Conservation (phyloP, 345 rosid species). For the Syzygium jambos region DNA sequence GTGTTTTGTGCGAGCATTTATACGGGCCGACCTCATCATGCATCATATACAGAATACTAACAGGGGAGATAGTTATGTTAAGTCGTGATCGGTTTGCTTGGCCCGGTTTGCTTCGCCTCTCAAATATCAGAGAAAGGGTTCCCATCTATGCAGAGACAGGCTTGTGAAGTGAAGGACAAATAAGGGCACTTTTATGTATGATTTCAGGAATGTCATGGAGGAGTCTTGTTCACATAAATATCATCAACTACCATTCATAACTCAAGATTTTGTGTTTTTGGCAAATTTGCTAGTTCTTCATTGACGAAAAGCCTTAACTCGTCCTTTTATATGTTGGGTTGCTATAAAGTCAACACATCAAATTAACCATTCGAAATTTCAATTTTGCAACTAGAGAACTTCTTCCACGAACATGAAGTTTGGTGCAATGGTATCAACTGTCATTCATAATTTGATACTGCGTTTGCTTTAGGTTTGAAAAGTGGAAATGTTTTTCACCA, state of each 20-base stretch:
- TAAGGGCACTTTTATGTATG: background rate
- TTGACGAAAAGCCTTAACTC: background rate
- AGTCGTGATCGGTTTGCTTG: slow-evolving; percentile 1
- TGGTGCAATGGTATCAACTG: background rate
- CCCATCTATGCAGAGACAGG: background rate
- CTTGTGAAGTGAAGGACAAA: background rate
- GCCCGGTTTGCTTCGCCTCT: background rate
- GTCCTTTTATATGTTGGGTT: background rate
- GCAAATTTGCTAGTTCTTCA: background rate
- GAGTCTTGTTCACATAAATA: background rate
- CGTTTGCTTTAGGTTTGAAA: background rate
- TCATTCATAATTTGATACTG: background rate
- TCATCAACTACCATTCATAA: background rate
- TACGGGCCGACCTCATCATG: background rate
- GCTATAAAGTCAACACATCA: background rate
- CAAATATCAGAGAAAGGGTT: slow-evolving; percentile 28
- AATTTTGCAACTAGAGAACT: background rate
- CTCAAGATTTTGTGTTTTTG: background rate
- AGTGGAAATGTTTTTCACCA: background rate
- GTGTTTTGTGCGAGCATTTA: background rate
- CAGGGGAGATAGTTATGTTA: background rate
- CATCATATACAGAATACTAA: background rate
- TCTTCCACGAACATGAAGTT: background rate
- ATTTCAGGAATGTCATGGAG: background rate
- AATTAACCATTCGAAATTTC: background rate